Evolutionary conservation across 805 yeast genomes (phyloP).

Genomic region (Kregervanrija delftensis): DNA sequence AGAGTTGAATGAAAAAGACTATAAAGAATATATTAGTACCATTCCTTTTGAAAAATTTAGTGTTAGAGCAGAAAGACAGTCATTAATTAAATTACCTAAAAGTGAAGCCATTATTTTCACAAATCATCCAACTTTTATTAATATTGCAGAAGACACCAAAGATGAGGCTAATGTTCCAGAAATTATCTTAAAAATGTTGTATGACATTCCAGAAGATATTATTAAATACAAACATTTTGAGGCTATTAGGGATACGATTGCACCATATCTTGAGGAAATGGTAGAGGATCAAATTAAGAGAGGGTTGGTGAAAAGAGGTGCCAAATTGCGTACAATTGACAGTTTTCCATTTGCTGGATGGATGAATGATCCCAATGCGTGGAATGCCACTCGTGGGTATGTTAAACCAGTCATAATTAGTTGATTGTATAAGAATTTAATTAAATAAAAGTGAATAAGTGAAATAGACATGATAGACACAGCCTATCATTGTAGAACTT

Average conservation of each 20-base stretch:
- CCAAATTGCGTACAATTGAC: conserved; percentile 13
- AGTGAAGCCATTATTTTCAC: conserved; percentile 23
- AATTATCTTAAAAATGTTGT: conserved; percentile 33
- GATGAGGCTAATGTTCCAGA: conserved; percentile 44
- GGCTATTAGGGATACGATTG: conserved; percentile 35
- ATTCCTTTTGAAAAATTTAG: conserved; percentile 34
- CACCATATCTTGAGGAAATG: conserved; percentile 32
- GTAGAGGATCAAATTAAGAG: conserved; percentile 33
- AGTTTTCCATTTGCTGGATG: conserved; percentile 17
- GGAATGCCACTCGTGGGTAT: too few species aligned
- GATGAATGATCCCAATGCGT: too few species aligned
- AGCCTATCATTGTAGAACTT: too few species aligned
- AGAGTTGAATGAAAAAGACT: conserved; percentile 30
- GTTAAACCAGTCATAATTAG: too few species aligned
- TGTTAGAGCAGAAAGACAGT: conserved; percentile 42
- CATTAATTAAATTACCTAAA: conserved; percentile 39
- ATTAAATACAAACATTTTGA: conserved; percentile 41
- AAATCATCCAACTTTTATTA: conserved; percentile 31
- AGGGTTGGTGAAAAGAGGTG: conserved; percentile 31
- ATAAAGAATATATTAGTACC: conserved; percentile 26
- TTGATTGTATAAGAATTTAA: too few species aligned
- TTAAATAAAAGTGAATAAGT: too few species aligned
- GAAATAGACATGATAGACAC: too few species aligned
- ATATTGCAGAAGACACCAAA: conserved; percentile 32
- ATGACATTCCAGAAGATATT: conserved; percentile 40